Evolutionary conservation across 2,329 filamentous ascomycete genomes (phyloP).

Genomic region (Colletotrichum sp.): DNA sequence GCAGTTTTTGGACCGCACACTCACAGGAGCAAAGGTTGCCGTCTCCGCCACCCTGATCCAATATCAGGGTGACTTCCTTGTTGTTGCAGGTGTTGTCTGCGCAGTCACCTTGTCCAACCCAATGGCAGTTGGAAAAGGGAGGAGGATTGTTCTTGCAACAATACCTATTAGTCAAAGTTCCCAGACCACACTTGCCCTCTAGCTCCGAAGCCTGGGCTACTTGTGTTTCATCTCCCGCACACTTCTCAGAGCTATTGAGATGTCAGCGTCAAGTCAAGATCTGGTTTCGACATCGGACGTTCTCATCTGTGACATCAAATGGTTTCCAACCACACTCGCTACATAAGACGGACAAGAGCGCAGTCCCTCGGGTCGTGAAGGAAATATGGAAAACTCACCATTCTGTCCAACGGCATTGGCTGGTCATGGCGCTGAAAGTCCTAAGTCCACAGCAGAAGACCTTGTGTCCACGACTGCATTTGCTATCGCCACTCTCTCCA

Average conservation of each 20-base stretch:
- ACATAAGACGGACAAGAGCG: too few relatives aligned
- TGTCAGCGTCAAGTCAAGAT: too few relatives aligned
- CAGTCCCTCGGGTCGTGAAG: too few relatives aligned
- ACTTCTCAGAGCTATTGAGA: too few relatives aligned
- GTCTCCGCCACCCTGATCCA: neutral
- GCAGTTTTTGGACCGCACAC: neutral
- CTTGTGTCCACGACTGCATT: constrained; percentile 13
- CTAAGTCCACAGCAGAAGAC: constrained; percentile 16
- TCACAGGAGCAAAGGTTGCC: neutral
- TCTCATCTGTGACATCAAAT: too few relatives aligned
- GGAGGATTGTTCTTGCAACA: neutral
- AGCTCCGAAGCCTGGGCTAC: too few relatives aligned
- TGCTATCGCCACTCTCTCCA: neutral
- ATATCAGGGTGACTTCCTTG: constrained; percentile 5
- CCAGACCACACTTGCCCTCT: too few relatives aligned
- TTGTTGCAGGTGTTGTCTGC: constrained; percentile 16
- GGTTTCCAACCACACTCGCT: too few relatives aligned
- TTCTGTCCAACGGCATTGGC: neutral
- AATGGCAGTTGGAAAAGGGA: constrained; percentile 13
- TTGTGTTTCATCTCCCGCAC: too few relatives aligned
- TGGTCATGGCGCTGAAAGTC: neutral
- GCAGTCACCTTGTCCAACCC: constrained; percentile 17
- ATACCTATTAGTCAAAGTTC: neutral
- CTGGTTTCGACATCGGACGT: too few relatives aligned
- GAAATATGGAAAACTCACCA: neutral